These are phyloP conservation scores for Colletotrichum tanaceti DNA, from an alignment of 2,329 filamentous ascomycete genomes.

Conservation along the genomic window DNA sequence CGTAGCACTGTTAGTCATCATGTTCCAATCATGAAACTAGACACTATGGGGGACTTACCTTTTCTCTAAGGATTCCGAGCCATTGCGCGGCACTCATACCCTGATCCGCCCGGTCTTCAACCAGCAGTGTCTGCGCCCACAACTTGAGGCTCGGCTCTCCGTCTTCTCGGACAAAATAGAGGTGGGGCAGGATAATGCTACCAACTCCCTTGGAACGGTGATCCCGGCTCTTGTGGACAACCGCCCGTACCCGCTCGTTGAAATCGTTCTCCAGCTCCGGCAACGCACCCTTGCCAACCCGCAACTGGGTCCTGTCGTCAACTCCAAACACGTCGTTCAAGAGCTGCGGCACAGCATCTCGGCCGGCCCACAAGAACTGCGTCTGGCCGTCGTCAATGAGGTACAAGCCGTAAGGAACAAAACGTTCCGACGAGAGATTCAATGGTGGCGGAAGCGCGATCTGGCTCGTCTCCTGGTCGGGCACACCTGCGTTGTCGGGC, in stretches of 20 bases:
- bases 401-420: constrained; percentile 92
- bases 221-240: constrained; percentile 92
- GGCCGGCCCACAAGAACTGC: constrained; percentile 96
- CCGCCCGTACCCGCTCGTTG: constrained; percentile 90
- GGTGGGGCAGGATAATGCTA: constrained; percentile 89
- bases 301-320: constrained; percentile 83
- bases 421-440: constrained; percentile 88
- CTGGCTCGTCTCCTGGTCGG: constrained; percentile 86
- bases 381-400: constrained; percentile 97
- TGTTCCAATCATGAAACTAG: not conserved
- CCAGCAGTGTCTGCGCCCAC: constrained; percentile 95
- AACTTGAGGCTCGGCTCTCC: constrained; percentile 94
- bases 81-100: constrained; percentile 93
- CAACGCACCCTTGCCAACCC: constrained; percentile 89
- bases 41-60: constrained; percentile 69
- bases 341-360: constrained; percentile 91
- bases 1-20: constrained; percentile 6
- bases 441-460: constrained; percentile 86
- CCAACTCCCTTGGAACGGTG: constrained; percentile 88
- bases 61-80: constrained; percentile 92
- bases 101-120: constrained; percentile 95
- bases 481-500: constrained; percentile 90
- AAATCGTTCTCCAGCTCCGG: constrained; percentile 95
- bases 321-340: constrained; percentile 91
- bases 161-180: constrained; percentile 95